Evolutionary conservation across 176 grass and related monocot species (phyloP).

Genomic region (Cymbopogon citratus): DNA sequence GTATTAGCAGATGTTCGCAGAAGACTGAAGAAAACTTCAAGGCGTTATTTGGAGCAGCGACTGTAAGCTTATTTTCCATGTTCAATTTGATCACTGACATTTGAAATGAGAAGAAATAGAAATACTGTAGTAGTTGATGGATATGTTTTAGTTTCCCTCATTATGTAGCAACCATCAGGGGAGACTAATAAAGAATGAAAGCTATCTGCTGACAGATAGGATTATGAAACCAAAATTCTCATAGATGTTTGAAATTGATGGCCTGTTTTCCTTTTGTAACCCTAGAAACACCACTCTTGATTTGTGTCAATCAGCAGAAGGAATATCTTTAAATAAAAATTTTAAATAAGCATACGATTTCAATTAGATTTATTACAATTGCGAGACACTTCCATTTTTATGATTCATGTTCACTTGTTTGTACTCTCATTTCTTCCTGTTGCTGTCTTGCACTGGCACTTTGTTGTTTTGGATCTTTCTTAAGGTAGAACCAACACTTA

Average conservation of each 20-base stretch:
- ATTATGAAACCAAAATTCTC: slow-evolving; percentile 12
- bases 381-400: neutral
- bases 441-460: slow-evolving; percentile 20
- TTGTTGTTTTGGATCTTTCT: slow-evolving; percentile 20
- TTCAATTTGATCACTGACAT: slow-evolving; percentile 17
- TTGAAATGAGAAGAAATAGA: slow-evolving; percentile 15
- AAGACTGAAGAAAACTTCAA: slow-evolving; percentile 77
- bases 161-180: slow-evolving; percentile 18
- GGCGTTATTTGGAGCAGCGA: slow-evolving; percentile 61
- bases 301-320: slow-evolving; percentile 13
- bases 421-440: slow-evolving; percentile 18
- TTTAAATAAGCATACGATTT: neutral
- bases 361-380: neutral
- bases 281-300: neutral
- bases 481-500: slow-evolving; percentile 11
- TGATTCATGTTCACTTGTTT: slow-evolving; percentile 8
- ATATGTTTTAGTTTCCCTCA: slow-evolving; percentile 6
- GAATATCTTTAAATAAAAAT: neutral
- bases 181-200: neutral
- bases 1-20: slow-evolving; percentile 61
- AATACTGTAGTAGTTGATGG: slow-evolving; percentile 4
- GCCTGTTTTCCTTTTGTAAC: slow-evolving; percentile 9
- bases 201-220: slow-evolving; percentile 22
- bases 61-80: slow-evolving; percentile 58
- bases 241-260: slow-evolving; percentile 10